Evolutionary conservation across 495 filamentous ascomycete genomes (phyloP), one percentile per base, ranked within the genome.

Genomic region (Lepraria neglecta): DNA sequence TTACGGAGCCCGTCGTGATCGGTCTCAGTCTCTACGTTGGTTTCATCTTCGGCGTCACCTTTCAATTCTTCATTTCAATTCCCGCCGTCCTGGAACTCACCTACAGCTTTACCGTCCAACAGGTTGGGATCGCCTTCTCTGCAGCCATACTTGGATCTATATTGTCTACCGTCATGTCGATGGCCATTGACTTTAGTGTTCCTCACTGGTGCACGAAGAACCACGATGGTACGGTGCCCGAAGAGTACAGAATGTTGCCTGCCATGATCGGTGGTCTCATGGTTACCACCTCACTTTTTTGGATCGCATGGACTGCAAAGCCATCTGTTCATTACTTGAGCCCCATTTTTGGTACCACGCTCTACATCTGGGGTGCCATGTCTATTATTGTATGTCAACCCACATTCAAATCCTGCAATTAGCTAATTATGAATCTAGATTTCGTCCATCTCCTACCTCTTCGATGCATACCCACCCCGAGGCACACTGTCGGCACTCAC

Each of bases 361-460:
- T 83, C 6, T 87, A 87, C 68, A 81, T 82, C 4, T 85, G 79
- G 78, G 84, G 82, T 1, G 84, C 80, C 68, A 68, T 84, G 30
- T 73, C 71, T 58, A 67, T 84, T n/a, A 82, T 84, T 61, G 72
- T 77, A 65, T 67, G 70, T 56, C 59, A 17, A 3, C 4, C 21
- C 43, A 15, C 14, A 9, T 42, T 10, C 10, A n/a, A 6, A 3
- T 17, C 4, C 28, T 11, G 10, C 50, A n/a, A 21, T 24, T 21
- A n/a, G 51, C 30, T 61, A 61, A 60, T 15, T 44, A 3, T 42
- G n/a, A 5, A 1, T 24, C 31, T 28, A 72, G 67, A 75, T 73
- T 30, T 72, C 71, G 9, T 52, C 72, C 15, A 64, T 76, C 47
- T 67, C 74, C 11, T 77, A 77, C 53, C 67, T 77, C 57, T 76